Percentiles rank a stretch among this genome's conserved stretches.
phyloP scores from a whole-genome alignment of 805 yeast species.

The Grigorovia humatica region DNA sequence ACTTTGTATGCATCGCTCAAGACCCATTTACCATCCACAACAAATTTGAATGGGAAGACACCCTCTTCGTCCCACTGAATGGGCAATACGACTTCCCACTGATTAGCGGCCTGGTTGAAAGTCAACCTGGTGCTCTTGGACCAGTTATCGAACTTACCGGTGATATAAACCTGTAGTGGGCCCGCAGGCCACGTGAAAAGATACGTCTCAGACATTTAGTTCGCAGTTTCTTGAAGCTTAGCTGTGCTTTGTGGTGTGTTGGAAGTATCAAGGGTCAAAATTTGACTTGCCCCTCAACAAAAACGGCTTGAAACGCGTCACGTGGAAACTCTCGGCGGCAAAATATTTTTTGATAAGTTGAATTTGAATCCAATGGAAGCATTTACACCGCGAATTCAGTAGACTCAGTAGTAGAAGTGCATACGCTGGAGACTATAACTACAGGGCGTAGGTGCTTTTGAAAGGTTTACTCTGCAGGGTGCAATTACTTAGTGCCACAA shows the following conservation, averaged over 20 bases:
- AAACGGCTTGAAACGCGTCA: neutral
- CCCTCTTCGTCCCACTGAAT: constrained; percentile 8
- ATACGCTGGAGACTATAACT: too few species aligned
- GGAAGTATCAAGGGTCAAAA: neutral
- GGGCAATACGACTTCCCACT: neutral
- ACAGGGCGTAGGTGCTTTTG: too few species aligned
- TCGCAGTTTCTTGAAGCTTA: neutral
- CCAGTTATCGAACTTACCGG: constrained; percentile 68
- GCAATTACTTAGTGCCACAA: too few species aligned
- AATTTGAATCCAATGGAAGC: neutral
- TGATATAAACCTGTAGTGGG: constrained; percentile 44
- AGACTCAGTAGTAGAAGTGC: too few species aligned
- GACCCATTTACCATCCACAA: constrained; percentile 62
- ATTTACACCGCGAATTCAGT: too few species aligned
- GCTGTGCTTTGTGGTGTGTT: neutral
- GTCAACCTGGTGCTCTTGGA: constrained; percentile 41
- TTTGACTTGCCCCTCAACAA: neutral
- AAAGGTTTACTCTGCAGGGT: too few species aligned
- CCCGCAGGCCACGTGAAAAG: constrained; percentile 38
- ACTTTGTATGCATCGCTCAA: constrained; percentile 31
- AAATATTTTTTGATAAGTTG: neutral
- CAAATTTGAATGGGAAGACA: constrained; percentile 41
- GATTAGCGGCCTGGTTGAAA: constrained; percentile 38
- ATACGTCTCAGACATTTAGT: constrained; percentile 7
- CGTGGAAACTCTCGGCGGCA: neutral